A percentile compares a stretch with the other conserved stretches of the same genome.
phyloP scores from a whole-genome alignment of 306 rosid species.

The Lablab purpureus region DNA sequence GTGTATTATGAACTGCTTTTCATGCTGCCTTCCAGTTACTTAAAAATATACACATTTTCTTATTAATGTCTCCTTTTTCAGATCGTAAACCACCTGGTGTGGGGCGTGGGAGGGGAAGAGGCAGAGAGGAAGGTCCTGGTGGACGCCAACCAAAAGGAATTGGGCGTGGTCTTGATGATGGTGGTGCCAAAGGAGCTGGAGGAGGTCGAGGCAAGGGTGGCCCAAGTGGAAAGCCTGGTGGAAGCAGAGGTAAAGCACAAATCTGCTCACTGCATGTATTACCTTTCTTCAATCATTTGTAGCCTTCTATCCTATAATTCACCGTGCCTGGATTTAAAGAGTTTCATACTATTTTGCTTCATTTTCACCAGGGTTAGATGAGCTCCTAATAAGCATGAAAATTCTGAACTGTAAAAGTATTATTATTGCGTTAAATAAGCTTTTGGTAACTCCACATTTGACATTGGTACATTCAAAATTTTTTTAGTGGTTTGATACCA shows the following conservation, averaged over 20 bases:
- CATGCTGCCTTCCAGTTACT: neutral
- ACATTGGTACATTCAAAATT: too few species aligned
- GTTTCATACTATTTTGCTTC: neutral
- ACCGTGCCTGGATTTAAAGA: conserved; percentile 1
- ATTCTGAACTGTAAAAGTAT: neutral
- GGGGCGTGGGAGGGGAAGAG: conserved; percentile 95
- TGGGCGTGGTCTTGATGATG: conserved; percentile 88
- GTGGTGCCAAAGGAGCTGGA: conserved; percentile 71
- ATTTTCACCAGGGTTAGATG: conserved; percentile 6
- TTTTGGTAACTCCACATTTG: too few species aligned
- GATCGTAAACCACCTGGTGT: conserved; percentile 95
- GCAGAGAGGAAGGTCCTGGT: conserved; percentile 78
- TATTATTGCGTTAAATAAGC: neutral
- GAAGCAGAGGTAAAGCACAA: conserved; percentile 70
- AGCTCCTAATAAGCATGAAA: conserved; percentile 16
- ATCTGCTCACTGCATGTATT: conserved; percentile 5
- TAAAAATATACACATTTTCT: conserved; percentile 9
- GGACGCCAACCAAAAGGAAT: conserved; percentile 80
- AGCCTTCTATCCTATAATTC: conserved; percentile 20
- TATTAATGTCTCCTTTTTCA: conserved; percentile 42
- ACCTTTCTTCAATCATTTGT: neutral
- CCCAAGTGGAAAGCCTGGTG: conserved; percentile 71
- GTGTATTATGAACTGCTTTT: neutral
- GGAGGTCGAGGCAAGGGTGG: conserved; percentile 92
- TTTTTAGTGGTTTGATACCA: too few species aligned